phyloP scores from a whole-genome alignment of 2,329 filamentous ascomycete species.

The Ophiostoma fasciatum region DNA sequence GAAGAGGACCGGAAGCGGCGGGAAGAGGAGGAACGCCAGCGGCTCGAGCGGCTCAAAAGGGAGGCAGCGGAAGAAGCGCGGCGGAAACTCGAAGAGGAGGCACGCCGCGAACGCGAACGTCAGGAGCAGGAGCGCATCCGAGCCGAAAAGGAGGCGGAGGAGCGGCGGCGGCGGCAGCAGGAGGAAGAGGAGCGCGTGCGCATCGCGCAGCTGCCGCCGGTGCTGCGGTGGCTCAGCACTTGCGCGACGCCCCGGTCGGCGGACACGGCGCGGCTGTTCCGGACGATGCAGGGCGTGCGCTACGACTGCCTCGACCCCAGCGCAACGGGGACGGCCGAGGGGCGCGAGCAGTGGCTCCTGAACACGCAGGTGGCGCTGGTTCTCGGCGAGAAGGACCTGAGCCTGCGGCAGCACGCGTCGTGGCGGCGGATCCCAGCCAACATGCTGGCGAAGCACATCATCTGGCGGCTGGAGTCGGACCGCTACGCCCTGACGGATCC shows the following conservation, averaged over 20 bases:
- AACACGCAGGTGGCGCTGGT: constrained; percentile 50
- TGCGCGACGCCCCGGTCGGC: constrained; percentile 35
- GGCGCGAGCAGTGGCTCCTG: constrained; percentile 51
- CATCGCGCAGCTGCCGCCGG: constrained; percentile 41
- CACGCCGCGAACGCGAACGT: constrained; percentile 20
- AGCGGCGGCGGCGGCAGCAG: constrained; percentile 27
- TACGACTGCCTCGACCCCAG: constrained; percentile 46
- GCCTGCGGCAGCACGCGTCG: constrained; percentile 41
- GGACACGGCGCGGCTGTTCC: constrained; percentile 38
- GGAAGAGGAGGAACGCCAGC: constrained; percentile 31
- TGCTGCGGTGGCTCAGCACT: constrained; percentile 45
- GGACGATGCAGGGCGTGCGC: constrained; percentile 42
- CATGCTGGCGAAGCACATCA: constrained; percentile 36
- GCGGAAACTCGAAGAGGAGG: constrained; percentile 35
- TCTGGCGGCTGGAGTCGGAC: constrained; percentile 45
- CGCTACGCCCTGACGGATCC: constrained; percentile 39
- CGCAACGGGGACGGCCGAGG: constrained; percentile 35
- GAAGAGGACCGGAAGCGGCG: constrained; percentile 19
- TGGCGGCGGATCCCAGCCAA: constrained; percentile 44
- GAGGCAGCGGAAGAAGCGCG: constrained; percentile 35
- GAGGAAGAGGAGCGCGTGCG: constrained; percentile 41
- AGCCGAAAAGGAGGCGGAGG: constrained; percentile 28
- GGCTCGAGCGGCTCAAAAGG: constrained; percentile 28
- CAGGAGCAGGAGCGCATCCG: constrained; percentile 17
- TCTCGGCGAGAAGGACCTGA: constrained; percentile 48